phyloP scores from a whole-genome alignment of 2,329 filamentous ascomycete genomes.

The Neofusicoccum sp. region DNA sequence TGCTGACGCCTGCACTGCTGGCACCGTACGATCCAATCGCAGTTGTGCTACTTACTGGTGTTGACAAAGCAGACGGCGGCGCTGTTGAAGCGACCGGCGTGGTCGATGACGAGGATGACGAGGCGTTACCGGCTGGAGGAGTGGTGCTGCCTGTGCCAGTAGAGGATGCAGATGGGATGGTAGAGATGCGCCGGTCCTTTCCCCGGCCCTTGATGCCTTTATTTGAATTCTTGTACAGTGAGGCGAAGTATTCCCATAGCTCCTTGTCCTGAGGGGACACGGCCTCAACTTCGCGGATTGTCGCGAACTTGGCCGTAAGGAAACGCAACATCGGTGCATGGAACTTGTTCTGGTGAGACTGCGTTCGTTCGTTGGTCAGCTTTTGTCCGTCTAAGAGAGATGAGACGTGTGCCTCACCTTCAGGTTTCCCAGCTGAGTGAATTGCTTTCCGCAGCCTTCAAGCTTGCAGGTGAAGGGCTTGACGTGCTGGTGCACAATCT shows the following conservation, averaged over 20 bases:
- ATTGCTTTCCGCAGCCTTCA: constrained; percentile 81
- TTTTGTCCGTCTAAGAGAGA: constrained; percentile 17
- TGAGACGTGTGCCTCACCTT: constrained; percentile 59
- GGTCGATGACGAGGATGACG: constrained; percentile 1
- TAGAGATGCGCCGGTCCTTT: constrained; percentile 69
- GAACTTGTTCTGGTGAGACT: constrained; percentile 94
- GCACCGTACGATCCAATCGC: background rate
- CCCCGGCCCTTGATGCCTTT: constrained; percentile 97
- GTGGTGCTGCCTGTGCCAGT: background rate
- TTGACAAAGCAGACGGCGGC: background rate
- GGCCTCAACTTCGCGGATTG: constrained; percentile 58
- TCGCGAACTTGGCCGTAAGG: constrained; percentile 69
- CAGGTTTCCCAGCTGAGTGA: constrained; percentile 87
- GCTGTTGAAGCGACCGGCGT: constrained; percentile 3
- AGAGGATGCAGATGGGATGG: constrained; percentile 25
- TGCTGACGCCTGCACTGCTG: background rate
- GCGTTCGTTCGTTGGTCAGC: constrained; percentile 2
- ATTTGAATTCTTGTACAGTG: constrained; percentile 96
- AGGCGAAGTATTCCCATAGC: constrained; percentile 79
- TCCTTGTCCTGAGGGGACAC: constrained; percentile 70
- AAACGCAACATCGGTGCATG: constrained; percentile 71
- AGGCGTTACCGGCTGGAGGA: background rate
- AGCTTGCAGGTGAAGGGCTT: constrained; percentile 81
- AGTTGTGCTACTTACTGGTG: constrained; percentile 3
- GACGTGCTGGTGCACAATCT: constrained; percentile 71